Evolutionary conservation across 176 grass and related monocot genomes (phyloP).

Genomic region (Pontederia crassipes): DNA sequence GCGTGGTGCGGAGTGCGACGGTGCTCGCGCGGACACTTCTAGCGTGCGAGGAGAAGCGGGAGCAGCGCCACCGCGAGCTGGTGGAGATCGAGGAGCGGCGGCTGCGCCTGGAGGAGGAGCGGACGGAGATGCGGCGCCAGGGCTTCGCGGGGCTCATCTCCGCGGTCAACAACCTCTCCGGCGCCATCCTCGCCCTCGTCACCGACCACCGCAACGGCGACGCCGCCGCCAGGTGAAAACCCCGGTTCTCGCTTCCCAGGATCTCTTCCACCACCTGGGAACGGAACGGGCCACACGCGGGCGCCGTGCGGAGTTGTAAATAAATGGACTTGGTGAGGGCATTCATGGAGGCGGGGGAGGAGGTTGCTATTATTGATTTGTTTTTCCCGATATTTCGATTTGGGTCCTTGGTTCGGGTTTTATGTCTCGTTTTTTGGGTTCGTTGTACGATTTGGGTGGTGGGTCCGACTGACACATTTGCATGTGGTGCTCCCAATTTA

Average conservation of each 20-base stretch:
- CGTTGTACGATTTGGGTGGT: conserved; percentile 4
- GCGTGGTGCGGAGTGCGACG: conserved; percentile 82
- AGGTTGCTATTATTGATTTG: conserved; percentile 9
- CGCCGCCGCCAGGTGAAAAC: conserved; percentile 30
- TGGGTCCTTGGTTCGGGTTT: background rate
- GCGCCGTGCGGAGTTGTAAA: conserved; percentile 1
- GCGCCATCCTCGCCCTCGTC: conserved; percentile 82
- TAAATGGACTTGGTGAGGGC: conserved; percentile 11
- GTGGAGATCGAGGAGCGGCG: conserved; percentile 83
- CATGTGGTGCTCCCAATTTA: background rate
- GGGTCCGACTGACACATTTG: background rate
- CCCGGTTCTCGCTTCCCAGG: background rate
- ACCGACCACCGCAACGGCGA: conserved; percentile 65
- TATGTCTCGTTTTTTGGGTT: background rate
- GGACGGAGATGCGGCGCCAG: conserved; percentile 76
- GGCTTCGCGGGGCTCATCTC: conserved; percentile 70
- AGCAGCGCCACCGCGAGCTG: conserved; percentile 79
- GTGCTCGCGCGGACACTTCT: conserved; percentile 74
- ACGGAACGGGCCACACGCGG: background rate
- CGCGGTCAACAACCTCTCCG: conserved; percentile 79
- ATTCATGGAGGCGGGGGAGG: conserved; percentile 1
- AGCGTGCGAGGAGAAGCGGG: conserved; percentile 89
- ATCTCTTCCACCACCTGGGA: background rate
- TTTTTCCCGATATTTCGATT: background rate
- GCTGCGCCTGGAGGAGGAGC: conserved; percentile 73